Percentiles rank a stretch among this genome's conserved stretches.
Evolutionary conservation across 73 alveolate species (phyloP).

Genomic region (Uronychia setigera): DNA sequence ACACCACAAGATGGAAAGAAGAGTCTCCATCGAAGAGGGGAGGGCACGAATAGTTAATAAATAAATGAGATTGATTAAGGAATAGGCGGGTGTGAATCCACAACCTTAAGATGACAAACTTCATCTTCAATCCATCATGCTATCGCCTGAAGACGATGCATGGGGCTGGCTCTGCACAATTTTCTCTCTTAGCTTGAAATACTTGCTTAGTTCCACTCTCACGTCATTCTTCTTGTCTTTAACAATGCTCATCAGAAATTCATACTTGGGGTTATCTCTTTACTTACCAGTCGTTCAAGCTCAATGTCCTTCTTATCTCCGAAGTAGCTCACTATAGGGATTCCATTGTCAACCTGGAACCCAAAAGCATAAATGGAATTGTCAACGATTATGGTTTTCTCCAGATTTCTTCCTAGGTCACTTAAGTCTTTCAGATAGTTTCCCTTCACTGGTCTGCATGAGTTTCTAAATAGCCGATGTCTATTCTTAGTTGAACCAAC

Average conservation of each 20-base stretch:
- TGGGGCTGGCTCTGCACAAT: neutral
- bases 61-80: too few species aligned
- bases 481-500: neutral
- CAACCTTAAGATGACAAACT: too few species aligned
- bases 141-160: too few species aligned
- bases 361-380: slow-evolving; percentile 65
- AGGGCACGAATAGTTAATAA: too few species aligned
- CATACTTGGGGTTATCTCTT: neutral
- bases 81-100: too few species aligned
- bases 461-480: slow-evolving; percentile 58
- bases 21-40: too few species aligned
- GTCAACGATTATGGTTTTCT: slow-evolving; percentile 57
- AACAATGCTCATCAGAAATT: neutral
- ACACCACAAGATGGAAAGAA: too few species aligned
- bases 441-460: slow-evolving; percentile 37
- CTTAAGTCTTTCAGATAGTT: slow-evolving; percentile 50
- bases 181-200: neutral
- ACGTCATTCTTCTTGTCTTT: neutral
- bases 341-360: slow-evolving; percentile 52
- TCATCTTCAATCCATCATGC: neutral
- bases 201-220: neutral
- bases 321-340: slow-evolving; percentile 64
- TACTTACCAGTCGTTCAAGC: slow-evolving; percentile 26
- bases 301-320: slow-evolving; percentile 59
- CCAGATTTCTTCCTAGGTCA: slow-evolving; percentile 58